These are phyloP conservation scores for Lasiodiplodia hormozganensis DNA, from an alignment of 2,329 filamentous ascomycete genomes.

Conservation along the genomic window DNA sequence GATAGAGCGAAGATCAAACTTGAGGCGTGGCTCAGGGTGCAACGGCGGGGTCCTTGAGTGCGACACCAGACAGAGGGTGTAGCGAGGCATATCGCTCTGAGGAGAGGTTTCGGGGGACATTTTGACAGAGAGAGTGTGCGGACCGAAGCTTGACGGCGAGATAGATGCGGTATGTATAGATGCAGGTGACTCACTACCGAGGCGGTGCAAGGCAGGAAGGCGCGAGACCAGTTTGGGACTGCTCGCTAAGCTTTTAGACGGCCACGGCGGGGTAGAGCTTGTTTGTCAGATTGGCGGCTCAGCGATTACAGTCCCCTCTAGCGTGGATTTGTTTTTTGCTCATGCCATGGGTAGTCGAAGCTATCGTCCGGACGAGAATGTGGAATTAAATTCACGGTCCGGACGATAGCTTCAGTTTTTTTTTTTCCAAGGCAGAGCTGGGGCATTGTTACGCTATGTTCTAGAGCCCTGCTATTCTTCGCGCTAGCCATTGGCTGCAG, in stretches of 20 bases:
- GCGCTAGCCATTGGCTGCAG: too few species aligned
- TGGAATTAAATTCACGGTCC: too few species aligned
- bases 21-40: not conserved
- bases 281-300: not conserved
- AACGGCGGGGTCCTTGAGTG: slow-evolving; percentile 1
- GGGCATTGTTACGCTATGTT: too few species aligned
- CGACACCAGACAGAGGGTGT: not conserved
- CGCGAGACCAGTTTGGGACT: not conserved
- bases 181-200: not conserved
- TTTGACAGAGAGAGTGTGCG: not conserved
- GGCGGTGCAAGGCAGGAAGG: not conserved
- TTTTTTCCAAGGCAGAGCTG: too few species aligned
- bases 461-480: too few species aligned
- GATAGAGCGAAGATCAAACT: not conserved
- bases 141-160: not conserved
- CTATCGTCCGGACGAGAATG: too few species aligned
- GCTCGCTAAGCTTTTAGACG: slow-evolving; percentile 12
- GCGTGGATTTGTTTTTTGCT: too few species aligned
- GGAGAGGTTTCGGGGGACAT: not conserved
- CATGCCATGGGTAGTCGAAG: too few species aligned
- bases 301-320: too few species aligned
- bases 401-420: too few species aligned
- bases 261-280: slow-evolving; percentile 16
- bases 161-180: not conserved
- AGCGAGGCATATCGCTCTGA: not conserved